Evolutionary conservation across 192 early-diverging fungal genomes (phyloP).

Genomic region (Jimgerdemannia lactiflua): DNA sequence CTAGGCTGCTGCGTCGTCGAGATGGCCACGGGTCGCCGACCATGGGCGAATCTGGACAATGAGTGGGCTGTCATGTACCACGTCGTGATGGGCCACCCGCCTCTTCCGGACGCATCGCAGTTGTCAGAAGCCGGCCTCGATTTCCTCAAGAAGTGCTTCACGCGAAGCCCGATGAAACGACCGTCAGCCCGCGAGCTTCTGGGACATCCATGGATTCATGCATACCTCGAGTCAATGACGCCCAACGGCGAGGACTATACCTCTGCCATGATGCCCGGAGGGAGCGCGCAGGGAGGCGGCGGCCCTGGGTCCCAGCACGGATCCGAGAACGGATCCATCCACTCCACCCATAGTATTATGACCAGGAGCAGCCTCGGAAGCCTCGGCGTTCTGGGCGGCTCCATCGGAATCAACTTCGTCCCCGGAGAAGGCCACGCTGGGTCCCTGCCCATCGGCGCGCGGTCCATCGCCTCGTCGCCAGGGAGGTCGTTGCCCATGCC

Average conservation of each 20-base stretch:
- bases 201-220: conserved; percentile 67
- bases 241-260: neutral
- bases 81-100: conserved; percentile 73
- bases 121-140: conserved; percentile 65
- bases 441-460: neutral
- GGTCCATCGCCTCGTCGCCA: neutral
- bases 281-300: too few species aligned
- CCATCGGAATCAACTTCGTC: neutral
- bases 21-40: conserved; percentile 86
- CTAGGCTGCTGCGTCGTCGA: conserved; percentile 89
- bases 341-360: neutral
- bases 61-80: conserved; percentile 96
- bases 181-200: conserved; percentile 75
- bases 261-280: too few species aligned
- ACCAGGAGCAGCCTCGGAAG: neutral
- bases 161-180: conserved; percentile 61
- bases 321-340: neutral
- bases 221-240: conserved; percentile 21
- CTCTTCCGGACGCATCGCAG: conserved; percentile 68
- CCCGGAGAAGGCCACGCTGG: neutral
- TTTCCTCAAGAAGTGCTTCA: conserved; percentile 80
- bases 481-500: neutral
- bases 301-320: neutral
- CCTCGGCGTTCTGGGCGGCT: neutral
- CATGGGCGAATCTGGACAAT: conserved; percentile 89